Conservation (phyloP, 768 basidiomycete genomes). For the Tricholoma bakamatsutake region DNA sequence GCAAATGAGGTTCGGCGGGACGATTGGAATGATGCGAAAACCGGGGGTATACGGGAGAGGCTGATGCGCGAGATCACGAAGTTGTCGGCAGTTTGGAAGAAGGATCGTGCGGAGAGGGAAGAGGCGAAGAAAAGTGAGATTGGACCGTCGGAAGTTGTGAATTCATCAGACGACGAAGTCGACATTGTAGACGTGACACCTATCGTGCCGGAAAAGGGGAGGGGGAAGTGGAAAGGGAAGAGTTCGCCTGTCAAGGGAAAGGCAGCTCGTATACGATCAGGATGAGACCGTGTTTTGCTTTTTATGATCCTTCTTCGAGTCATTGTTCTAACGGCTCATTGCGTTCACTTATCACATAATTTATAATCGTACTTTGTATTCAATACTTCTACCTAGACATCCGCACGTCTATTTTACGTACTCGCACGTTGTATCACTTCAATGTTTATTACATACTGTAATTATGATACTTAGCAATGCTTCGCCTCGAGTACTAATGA, state of each 20-base stretch:
- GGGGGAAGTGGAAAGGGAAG: slow-evolving; percentile 10
- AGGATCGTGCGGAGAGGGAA: slow-evolving; percentile 33
- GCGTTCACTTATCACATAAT: slow-evolving; percentile 4
- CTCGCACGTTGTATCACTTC: background rate
- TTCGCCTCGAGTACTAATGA: too few relatives aligned
- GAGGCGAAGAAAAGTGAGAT: slow-evolving; percentile 31
- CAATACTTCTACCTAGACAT: background rate
- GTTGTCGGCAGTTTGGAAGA: slow-evolving; percentile 53
- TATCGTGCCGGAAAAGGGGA: slow-evolving; percentile 6
- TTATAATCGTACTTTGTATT: slow-evolving; percentile 10
- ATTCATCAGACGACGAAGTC: slow-evolving; percentile 36
- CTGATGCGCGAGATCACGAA: slow-evolving; percentile 34
- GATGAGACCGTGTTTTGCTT: background rate
- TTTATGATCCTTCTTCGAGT: background rate
- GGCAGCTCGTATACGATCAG: slow-evolving; percentile 5
- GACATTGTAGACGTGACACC: slow-evolving; percentile 33
- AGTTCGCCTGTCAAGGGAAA: slow-evolving; percentile 3
- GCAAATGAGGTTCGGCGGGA: slow-evolving; percentile 32
- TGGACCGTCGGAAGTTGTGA: slow-evolving; percentile 22
- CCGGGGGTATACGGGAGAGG: slow-evolving; percentile 40
- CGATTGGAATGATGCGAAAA: slow-evolving; percentile 49
- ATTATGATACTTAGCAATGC: too few relatives aligned
- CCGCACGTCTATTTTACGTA: background rate
- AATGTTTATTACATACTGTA: background rate
- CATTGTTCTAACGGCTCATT: background rate